Percentiles rank a stretch among this genome's conserved stretches.
Evolutionary conservation across 345 rosid species (phyloP).

Genomic region (Microthlaspi erraticum): DNA sequence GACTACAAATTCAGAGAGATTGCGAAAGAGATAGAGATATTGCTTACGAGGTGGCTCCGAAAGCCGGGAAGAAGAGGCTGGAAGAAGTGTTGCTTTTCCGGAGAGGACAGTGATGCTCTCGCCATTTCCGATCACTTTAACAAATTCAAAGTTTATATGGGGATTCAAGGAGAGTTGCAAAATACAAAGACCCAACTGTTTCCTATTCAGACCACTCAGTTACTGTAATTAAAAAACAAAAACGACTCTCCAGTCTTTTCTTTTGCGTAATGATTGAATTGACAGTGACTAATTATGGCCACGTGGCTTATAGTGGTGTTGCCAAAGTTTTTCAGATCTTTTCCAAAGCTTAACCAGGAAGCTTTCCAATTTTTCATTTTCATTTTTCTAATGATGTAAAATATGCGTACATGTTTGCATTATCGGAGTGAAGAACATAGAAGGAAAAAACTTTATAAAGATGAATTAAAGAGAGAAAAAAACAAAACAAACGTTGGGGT

Average conservation of each 20-base stretch:
- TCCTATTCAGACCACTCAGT: neutral
- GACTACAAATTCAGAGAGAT: neutral
- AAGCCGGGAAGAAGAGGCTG: slow-evolving; percentile 24
- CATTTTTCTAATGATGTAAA: too few relatives aligned
- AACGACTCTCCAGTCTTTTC: neutral
- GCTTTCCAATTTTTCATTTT: too few relatives aligned
- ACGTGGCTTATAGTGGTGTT: too few relatives aligned
- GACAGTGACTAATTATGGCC: neutral
- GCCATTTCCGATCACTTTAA: slow-evolving; percentile 11
- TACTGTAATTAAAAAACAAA: neutral
- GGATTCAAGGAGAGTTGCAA: neutral
- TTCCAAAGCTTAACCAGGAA: too few relatives aligned
- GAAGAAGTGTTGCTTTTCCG: slow-evolving; percentile 11
- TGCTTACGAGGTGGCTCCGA: slow-evolving; percentile 12
- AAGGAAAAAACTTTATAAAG: too few relatives aligned
- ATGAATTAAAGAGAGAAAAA: too few relatives aligned
- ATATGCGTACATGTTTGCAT: too few relatives aligned
- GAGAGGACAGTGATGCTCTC: neutral
- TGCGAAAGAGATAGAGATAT: neutral
- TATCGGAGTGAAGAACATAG: too few relatives aligned
- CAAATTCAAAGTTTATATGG: neutral
- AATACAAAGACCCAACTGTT: neutral
- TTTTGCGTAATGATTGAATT: neutral
- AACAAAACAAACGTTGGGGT: slow-evolving; percentile 54
- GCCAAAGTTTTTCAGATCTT: too few relatives aligned